Conservation (phyloP, 2,329 filamentous ascomycete genomes). For the Immersiporthe knoxdaviesiana region DNA sequence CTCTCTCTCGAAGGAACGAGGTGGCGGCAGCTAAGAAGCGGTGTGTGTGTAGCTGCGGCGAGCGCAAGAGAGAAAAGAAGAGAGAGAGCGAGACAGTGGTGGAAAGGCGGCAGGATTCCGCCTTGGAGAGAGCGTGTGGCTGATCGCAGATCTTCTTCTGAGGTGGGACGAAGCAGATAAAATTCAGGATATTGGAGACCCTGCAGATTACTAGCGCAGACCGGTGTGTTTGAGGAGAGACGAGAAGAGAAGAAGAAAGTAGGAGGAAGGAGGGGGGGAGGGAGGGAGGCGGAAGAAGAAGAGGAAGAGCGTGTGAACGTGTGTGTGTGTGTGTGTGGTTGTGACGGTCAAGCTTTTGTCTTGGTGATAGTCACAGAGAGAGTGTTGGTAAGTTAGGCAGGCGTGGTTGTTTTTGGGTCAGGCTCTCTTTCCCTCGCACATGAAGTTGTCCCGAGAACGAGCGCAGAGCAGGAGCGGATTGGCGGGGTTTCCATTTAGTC, state of each 20-base stretch:
- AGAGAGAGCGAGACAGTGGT: neutral
- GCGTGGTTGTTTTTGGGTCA: too few relatives aligned
- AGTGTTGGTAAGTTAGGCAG: constrained; percentile 10
- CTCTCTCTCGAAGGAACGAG: too few relatives aligned
- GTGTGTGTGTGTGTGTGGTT: neutral
- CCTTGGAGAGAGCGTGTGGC: neutral
- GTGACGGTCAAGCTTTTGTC: neutral
- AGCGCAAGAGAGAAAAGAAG: too few relatives aligned
- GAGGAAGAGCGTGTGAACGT: too few relatives aligned
- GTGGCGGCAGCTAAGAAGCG: too few relatives aligned
- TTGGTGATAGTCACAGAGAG: neutral
- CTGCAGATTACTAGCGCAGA: constrained; percentile 19
- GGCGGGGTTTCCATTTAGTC: constrained; percentile 25
- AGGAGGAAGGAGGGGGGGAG: neutral
- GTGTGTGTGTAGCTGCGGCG: too few relatives aligned
- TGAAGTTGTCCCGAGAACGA: constrained; percentile 3
- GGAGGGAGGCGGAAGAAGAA: too few relatives aligned
- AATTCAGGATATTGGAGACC: constrained; percentile 19
- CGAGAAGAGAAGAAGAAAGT: neutral
- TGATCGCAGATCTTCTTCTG: constrained; percentile 21
- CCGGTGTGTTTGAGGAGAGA: neutral
- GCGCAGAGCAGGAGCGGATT: constrained; percentile 11
- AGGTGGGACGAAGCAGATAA: neutral
- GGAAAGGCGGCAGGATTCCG: neutral
- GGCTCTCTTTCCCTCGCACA: constrained; percentile 12